Conservation (phyloP, 345 rosid genomes). For the Isatis tinctoria region DNA sequence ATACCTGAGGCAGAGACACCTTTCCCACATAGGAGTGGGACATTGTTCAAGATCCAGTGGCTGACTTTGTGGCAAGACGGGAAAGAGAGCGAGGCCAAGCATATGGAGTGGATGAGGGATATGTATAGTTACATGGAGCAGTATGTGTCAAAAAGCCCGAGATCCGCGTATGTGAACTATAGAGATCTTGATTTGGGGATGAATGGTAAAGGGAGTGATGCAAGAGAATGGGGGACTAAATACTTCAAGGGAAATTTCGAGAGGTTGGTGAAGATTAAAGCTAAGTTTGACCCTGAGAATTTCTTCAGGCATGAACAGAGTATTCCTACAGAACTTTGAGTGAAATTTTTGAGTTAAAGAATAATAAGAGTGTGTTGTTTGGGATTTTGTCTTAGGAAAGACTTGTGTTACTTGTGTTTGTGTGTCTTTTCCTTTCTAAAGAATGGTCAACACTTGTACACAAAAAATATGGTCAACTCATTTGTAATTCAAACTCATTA, state of each 20-base stretch:
- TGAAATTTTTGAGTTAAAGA: neutral
- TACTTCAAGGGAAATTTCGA: constrained; percentile 53
- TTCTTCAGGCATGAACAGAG: constrained; percentile 61
- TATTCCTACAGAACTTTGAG: constrained; percentile 39
- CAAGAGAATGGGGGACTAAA: constrained; percentile 50
- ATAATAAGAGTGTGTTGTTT: constrained; percentile 28
- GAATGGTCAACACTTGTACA: neutral
- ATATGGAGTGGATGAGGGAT: constrained; percentile 36
- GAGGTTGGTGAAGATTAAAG: constrained; percentile 45
- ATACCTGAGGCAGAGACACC: constrained; percentile 35
- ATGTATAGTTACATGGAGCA: constrained; percentile 35
- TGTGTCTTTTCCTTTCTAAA: neutral
- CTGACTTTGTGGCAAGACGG: constrained; percentile 33
- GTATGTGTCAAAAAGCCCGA: constrained; percentile 30
- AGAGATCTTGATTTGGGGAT: constrained; percentile 39
- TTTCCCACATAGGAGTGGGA: constrained; percentile 37
- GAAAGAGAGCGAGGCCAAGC: constrained; percentile 25
- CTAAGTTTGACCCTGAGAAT: constrained; percentile 50
- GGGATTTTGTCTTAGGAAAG: constrained; percentile 16
- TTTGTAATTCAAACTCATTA: neutral
- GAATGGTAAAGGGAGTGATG: constrained; percentile 33
- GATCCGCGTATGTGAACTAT: constrained; percentile 33
- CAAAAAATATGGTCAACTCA: neutral
- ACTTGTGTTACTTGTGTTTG: constrained; percentile 8
- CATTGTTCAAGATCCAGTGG: constrained; percentile 33